Percentiles rank a stretch among this genome's conserved stretches.
These are phyloP conservation scores for Umbilicus rupestris DNA, from an alignment of 164 flowering plant species.

Conservation along the genomic window DNA sequence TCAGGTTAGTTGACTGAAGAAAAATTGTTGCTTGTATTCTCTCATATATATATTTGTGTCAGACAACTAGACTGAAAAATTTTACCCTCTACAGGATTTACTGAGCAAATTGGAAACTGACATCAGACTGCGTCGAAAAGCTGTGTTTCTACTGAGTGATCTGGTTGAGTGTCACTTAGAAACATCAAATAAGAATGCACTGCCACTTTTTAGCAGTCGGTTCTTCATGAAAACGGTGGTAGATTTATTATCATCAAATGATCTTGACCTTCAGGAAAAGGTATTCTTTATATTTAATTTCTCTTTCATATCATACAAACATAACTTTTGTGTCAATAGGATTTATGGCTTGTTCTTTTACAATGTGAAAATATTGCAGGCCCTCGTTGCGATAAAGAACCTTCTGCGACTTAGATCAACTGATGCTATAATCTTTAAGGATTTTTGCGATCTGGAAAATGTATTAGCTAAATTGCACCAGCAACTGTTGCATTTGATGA, in stretches of 20 bases:
- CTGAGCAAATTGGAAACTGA: constrained; percentile 65
- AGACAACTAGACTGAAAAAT: neutral
- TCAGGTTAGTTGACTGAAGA: constrained; percentile 40
- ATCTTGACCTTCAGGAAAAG: constrained; percentile 96
- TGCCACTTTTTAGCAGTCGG: constrained; percentile 41
- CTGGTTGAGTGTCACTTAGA: constrained; percentile 49
- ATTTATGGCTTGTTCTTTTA: neutral
- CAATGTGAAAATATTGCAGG: constrained; percentile 30
- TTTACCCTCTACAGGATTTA: constrained; percentile 40
- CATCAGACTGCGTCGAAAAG: constrained; percentile 59
- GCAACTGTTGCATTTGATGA: constrained; percentile 44
- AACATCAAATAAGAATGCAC: constrained; percentile 21
- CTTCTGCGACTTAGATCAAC: constrained; percentile 52
- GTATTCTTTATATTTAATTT: constrained; percentile 18
- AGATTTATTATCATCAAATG: constrained; percentile 41
- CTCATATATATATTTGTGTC: neutral
- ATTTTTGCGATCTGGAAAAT: constrained; percentile 50
- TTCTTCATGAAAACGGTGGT: constrained; percentile 73
- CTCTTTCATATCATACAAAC: neutral
- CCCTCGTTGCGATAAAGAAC: constrained; percentile 55
- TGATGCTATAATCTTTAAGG: constrained; percentile 48
- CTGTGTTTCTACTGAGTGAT: constrained; percentile 64
- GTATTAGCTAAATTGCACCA: constrained; percentile 50
- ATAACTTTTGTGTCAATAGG: neutral
- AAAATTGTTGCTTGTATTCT: neutral